Base-by-base conservation (phyloP, 73 alveolate genomes). In the Paramecium sonneborni region DNA sequence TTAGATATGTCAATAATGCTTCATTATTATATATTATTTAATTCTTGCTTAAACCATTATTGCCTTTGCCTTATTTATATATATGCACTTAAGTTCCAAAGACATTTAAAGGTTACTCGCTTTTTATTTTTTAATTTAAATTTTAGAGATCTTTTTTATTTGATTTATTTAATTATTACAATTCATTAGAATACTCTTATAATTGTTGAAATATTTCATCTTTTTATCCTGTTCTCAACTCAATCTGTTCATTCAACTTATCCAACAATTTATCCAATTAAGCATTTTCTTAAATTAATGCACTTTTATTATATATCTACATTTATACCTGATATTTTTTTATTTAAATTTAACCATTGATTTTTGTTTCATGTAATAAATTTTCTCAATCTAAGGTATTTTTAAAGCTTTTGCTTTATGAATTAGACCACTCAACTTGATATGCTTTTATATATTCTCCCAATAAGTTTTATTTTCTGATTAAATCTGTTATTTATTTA, bases 401-500 rank as follows among this genome's bases (percentile, higher is more conserved):
- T 72, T 72, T 14, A 35, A 21, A 37, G 20, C 86, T 35, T 72
- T 35, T 14, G 86, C 86, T 21, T 38, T 72, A 18, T 34, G 35
- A 34, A 72, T 72, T 6, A 72, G 32, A 30, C 86, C 86, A 15
- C 58, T 38, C 37, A 72, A 72, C 24, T 37, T 30, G 46, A 79
- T 79, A 26, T 79, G 90, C 20, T 79, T 79, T 21, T 30, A 30
- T 12, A 79, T 43, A 79, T 43, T 46, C 32, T 79, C 90, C 44
- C 55, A 79, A 79, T 79, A 79, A 39, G 35, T 39, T 79, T 39
- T 39, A 79, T 79, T 72, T 72, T 72, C 90, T 79, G 44, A 79
- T 79, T 41, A 30, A 30, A 79, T 30, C 41, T 79, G 74, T 79
- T 21, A 3, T 79, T 39, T 43, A 79, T 79, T 79, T 79, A 79